Evolutionary conservation across 345 rosid genomes (phyloP).

Genomic region (Crucihimalaya himalaica): DNA sequence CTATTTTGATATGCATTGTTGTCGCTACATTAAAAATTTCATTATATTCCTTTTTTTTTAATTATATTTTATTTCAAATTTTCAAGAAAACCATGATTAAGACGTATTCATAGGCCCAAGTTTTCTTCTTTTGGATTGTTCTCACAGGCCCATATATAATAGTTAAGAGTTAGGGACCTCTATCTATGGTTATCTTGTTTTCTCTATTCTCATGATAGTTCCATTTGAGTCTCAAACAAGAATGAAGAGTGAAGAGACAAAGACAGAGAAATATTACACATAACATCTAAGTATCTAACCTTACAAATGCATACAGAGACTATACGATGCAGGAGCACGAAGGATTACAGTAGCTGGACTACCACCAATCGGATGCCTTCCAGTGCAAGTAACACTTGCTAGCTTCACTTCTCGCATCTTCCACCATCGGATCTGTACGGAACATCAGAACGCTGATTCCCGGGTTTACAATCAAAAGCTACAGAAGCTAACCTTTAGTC

Average conservation of each 20-base stretch:
- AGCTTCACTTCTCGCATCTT: not conserved
- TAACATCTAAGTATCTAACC: not conserved
- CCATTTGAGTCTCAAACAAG: not conserved
- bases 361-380: constrained; percentile 48
- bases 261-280: not conserved
- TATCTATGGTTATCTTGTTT: not conserved
- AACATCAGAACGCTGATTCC: constrained; percentile 33
- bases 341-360: constrained; percentile 38
- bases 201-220: not conserved
- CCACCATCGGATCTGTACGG: constrained; percentile 14
- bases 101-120: not conserved
- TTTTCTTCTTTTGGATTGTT: not conserved
- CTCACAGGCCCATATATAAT: constrained; percentile 17
- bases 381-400: constrained; percentile 35
- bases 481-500: constrained; percentile 1
- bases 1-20: not conserved
- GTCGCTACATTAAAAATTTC: not conserved
- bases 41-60: not conserved
- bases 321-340: constrained; percentile 39
- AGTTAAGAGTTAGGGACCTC: not conserved
- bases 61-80: not conserved
- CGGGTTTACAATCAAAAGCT: constrained; percentile 37
- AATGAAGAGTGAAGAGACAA: not conserved
- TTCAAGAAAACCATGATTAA: not conserved
- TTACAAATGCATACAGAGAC: constrained; percentile 28